These are phyloP conservation scores for Tulasnella sp. DNA, from an alignment of 768 basidiomycete species.

Conservation along the genomic window DNA sequence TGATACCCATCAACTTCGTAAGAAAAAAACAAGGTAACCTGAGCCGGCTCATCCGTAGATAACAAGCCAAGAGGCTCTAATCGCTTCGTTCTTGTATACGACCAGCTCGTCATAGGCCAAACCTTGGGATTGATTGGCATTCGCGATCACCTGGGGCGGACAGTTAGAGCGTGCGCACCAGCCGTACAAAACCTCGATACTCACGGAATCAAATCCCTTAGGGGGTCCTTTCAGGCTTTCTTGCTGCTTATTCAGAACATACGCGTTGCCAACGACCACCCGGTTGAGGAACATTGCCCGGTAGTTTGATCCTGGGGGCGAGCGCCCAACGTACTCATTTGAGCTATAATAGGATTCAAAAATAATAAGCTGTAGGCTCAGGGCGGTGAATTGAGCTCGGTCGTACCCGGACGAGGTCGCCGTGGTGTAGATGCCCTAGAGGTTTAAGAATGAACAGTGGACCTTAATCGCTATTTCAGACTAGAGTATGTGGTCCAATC, in stretches of 20 bases:
- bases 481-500: no score
- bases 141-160: constrained; percentile 23
- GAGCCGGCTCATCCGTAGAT: constrained; percentile 54
- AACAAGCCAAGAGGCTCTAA: constrained; percentile 70
- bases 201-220: constrained; percentile 13
- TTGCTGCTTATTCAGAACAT: background rate
- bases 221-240: constrained; percentile 9
- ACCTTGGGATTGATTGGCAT: constrained; percentile 45
- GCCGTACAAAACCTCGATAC: background rate
- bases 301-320: constrained; percentile 10
- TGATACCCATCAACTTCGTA: background rate
- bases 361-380: no score
- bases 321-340: constrained; percentile 4
- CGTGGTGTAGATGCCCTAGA: constrained; percentile 39
- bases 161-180: background rate
- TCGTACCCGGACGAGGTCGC: constrained; percentile 27
- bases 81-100: constrained; percentile 71
- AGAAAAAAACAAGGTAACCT: background rate
- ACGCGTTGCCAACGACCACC: constrained; percentile 25
- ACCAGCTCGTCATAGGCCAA: constrained; percentile 74
- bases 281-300: constrained; percentile 29
- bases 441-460: constrained; percentile 47
- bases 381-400: background rate
- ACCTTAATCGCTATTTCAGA: background rate
- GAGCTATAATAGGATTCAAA: background rate